Evolutionary conservation across 2,329 filamentous ascomycete species (phyloP).

Genomic region (Thelonectria blattea): DNA sequence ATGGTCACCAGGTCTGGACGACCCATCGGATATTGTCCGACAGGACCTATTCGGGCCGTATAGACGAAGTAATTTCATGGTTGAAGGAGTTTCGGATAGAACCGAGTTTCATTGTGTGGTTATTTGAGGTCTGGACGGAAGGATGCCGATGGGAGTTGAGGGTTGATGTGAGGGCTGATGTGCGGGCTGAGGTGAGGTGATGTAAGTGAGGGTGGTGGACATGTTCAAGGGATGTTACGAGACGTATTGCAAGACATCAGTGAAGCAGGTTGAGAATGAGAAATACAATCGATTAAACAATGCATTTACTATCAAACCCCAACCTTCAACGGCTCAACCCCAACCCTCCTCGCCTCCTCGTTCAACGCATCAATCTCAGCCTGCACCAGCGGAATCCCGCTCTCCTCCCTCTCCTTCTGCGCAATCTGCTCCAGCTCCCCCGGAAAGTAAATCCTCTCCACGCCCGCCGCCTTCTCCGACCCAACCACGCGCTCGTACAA

Average conservation of each 20-base stretch:
- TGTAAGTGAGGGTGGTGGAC: neutral
- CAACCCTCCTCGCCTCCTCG: slow-evolving; percentile 56
- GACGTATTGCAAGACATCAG: neutral
- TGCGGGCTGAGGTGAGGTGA: no score
- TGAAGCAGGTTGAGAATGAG: no score
- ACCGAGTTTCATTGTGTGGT: neutral
- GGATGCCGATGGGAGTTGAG: neutral
- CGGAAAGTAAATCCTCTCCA: slow-evolving; percentile 66
- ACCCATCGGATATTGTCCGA: slow-evolving; percentile 1
- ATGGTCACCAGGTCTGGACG: neutral
- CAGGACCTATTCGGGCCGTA: neutral
- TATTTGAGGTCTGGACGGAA: neutral
- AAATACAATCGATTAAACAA: no score
- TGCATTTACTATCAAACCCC: no score
- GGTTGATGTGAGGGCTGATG: no score
- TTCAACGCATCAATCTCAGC: slow-evolving; percentile 63
- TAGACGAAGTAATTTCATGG: neutral
- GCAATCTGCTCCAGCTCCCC: slow-evolving; percentile 66
- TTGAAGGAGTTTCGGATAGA: neutral
- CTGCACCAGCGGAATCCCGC: slow-evolving; percentile 64
- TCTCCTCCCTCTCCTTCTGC: slow-evolving; percentile 56
- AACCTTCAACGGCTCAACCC: slow-evolving; percentile 35
- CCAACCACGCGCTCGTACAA: slow-evolving; percentile 61
- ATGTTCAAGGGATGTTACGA: no score
- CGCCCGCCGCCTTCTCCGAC: slow-evolving; percentile 59